These are phyloP conservation scores for Tolypocladium pustulatum DNA, from an alignment of 2,329 filamentous ascomycete species.

Conservation along the genomic window DNA sequence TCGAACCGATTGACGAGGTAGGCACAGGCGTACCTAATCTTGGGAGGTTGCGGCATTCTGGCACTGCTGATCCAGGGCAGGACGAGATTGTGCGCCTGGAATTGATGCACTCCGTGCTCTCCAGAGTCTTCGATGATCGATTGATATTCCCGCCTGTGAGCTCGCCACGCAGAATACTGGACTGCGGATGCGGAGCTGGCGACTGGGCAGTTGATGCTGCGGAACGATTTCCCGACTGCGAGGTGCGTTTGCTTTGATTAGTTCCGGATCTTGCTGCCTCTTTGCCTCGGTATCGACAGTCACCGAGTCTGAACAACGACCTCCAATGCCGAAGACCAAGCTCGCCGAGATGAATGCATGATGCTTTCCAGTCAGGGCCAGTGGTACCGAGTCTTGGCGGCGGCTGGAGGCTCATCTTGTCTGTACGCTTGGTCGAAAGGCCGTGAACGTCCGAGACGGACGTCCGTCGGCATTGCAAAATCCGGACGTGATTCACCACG, in stretches of 20 bases:
- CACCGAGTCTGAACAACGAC: neutral
- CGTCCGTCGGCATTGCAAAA: neutral
- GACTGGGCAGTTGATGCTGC: constrained; percentile 63
- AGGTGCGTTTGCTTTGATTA: constrained; percentile 35
- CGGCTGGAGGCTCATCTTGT: neutral
- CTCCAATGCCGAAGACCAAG: neutral
- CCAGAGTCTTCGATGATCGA: constrained; percentile 52
- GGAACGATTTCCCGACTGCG: constrained; percentile 49
- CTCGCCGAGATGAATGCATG: neutral
- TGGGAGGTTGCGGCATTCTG: neutral
- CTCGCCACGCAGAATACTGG: constrained; percentile 49
- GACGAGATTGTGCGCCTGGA: constrained; percentile 58
- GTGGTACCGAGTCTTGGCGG: neutral
- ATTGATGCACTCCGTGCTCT: constrained; percentile 52
- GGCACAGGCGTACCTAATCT: constrained; percentile 5
- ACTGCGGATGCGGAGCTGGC: constrained; percentile 63
- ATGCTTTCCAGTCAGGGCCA: neutral
- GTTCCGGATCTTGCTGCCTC: neutral
- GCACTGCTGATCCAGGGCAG: constrained; percentile 26
- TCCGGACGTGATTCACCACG: neutral
- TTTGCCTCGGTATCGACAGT: neutral
- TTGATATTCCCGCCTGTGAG: constrained; percentile 60
- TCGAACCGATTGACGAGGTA: constrained; percentile 64
- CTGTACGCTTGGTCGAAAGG: neutral
- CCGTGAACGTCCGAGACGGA: no score